phyloP scores from a whole-genome alignment of 768 basidiomycete species.

The Panus rudis region DNA sequence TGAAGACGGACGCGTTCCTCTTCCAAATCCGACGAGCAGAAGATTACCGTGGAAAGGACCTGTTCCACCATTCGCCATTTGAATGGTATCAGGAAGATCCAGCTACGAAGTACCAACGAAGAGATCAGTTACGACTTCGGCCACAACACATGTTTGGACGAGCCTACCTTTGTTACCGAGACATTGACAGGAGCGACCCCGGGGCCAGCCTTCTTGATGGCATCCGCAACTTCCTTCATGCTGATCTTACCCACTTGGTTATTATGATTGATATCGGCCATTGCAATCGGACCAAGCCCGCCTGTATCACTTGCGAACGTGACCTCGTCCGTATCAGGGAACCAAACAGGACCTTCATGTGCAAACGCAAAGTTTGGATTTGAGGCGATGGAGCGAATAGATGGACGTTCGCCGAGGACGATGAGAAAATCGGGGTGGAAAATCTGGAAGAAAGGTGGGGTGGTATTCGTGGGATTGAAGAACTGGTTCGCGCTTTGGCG shows the following conservation, averaged over 20 bases:
- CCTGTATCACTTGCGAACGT: slow-evolving; percentile 70
- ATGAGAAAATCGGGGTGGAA: slow-evolving; percentile 48
- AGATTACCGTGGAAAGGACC: slow-evolving; percentile 54
- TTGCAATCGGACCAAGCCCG: slow-evolving; percentile 55
- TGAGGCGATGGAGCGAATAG: slow-evolving; percentile 51
- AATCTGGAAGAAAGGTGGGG: slow-evolving; percentile 52
- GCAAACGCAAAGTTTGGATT: slow-evolving; percentile 63
- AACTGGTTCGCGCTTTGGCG: slow-evolving; percentile 28
- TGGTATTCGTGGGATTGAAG: slow-evolving; percentile 56
- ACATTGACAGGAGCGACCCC: slow-evolving; percentile 37
- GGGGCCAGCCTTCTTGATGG: slow-evolving; percentile 27
- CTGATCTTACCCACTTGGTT: slow-evolving; percentile 58
- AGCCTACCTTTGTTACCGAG: slow-evolving; percentile 34
- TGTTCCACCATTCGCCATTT: slow-evolving; percentile 69
- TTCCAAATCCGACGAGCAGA: slow-evolving; percentile 58
- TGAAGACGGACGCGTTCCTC: slow-evolving; percentile 54
- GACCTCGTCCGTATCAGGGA: slow-evolving; percentile 55
- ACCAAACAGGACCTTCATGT: slow-evolving; percentile 73
- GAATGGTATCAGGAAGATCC: slow-evolving; percentile 46
- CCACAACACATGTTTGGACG: too few relatives aligned
- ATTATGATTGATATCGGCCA: slow-evolving; percentile 57
- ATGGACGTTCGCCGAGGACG: slow-evolving; percentile 51
- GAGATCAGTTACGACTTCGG: neutral
- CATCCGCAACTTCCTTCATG: slow-evolving; percentile 45
- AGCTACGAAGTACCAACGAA: too few relatives aligned